Conservation (phyloP, 2,329 filamentous ascomycete species). For the Fusarium incarnatum region DNA sequence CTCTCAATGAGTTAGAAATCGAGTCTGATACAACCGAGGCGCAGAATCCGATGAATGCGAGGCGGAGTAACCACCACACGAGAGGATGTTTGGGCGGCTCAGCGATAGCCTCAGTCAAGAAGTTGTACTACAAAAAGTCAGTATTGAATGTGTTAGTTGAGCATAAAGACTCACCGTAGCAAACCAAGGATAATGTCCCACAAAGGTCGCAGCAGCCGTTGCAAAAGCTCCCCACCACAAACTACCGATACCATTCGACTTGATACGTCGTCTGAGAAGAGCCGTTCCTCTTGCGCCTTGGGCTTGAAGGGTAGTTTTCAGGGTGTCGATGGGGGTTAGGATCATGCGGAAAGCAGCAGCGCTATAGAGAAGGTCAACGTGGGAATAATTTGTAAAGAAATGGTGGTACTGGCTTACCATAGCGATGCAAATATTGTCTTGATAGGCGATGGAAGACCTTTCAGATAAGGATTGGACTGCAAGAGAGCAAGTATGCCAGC, state of each 20-base stretch:
- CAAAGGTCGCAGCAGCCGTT: slow-evolving; percentile 61
- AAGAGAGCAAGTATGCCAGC: slow-evolving; percentile 62
- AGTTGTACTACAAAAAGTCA: slow-evolving; percentile 55
- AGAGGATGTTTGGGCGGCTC: slow-evolving; percentile 57
- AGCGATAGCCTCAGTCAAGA: slow-evolving; percentile 52
- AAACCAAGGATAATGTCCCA: slow-evolving; percentile 63
- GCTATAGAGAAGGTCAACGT: slow-evolving; percentile 36
- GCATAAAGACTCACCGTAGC: slow-evolving; percentile 52
- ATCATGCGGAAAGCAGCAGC: slow-evolving; percentile 61
- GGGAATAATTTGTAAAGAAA: too few relatives aligned
- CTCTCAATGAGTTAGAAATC: slow-evolving; percentile 60
- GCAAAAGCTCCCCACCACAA: slow-evolving; percentile 63
- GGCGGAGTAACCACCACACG: slow-evolving; percentile 56
- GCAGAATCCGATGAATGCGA: slow-evolving; percentile 54
- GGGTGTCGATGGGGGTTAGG: slow-evolving; percentile 60
- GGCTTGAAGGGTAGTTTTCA: slow-evolving; percentile 63
- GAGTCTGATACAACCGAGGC: slow-evolving; percentile 60
- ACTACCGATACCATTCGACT: slow-evolving; percentile 57
- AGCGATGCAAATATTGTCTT: slow-evolving; percentile 61
- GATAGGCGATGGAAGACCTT: slow-evolving; percentile 55
- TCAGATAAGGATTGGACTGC: slow-evolving; percentile 60
- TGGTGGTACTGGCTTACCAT: slow-evolving; percentile 46
- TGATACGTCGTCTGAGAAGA: slow-evolving; percentile 58
- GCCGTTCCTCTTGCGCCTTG: slow-evolving; percentile 58
- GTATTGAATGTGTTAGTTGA: accelerated